Conservation (phyloP, 2,329 filamentous ascomycete species). For the Sporothrix globosa region DNA sequence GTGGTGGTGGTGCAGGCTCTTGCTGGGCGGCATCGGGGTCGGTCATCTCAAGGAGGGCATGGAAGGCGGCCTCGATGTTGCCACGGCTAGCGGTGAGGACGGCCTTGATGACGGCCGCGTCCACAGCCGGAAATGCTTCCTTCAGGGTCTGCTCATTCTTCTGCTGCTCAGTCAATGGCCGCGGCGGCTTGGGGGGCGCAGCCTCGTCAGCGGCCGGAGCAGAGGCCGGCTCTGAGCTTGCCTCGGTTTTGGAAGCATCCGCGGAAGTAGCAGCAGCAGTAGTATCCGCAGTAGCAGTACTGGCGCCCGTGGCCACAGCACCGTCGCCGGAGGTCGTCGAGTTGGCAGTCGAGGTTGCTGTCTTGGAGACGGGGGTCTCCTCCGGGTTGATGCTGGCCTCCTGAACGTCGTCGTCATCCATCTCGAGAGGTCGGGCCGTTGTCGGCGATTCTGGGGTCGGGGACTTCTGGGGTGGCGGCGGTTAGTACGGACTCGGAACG, state of each 20-base stretch:
- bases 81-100: conserved; percentile 85
- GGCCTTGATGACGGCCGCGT: conserved; percentile 79
- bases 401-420: conserved; percentile 71
- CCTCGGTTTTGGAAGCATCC: conserved; percentile 30
- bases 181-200: conserved; percentile 77
- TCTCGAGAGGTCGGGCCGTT: conserved; percentile 65
- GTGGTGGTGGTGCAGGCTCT: conserved; percentile 64
- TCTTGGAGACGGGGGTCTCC: conserved; percentile 47
- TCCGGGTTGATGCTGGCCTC: conserved; percentile 56
- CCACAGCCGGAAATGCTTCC: conserved; percentile 89
- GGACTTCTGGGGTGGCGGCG: conserved; percentile 44
- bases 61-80: conserved; percentile 90
- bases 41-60: conserved; percentile 85
- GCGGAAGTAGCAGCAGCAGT: conserved; percentile 41
- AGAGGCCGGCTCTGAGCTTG: conserved; percentile 35
- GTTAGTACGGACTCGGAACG: conserved; percentile 7
- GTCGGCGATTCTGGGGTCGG: conserved; percentile 65
- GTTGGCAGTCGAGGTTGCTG: conserved; percentile 37
- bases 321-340: conserved; percentile 41
- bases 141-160: conserved; percentile 86
- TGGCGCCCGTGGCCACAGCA: conserved; percentile 40
- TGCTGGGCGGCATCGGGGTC: conserved; percentile 68
- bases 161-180: conserved; percentile 78
- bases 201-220: conserved; percentile 47
- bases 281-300: not conserved